These are phyloP conservation scores for Entophlyctis helioformis DNA, from an alignment of 192 early-diverging fungal species.

Conservation along the genomic window DNA sequence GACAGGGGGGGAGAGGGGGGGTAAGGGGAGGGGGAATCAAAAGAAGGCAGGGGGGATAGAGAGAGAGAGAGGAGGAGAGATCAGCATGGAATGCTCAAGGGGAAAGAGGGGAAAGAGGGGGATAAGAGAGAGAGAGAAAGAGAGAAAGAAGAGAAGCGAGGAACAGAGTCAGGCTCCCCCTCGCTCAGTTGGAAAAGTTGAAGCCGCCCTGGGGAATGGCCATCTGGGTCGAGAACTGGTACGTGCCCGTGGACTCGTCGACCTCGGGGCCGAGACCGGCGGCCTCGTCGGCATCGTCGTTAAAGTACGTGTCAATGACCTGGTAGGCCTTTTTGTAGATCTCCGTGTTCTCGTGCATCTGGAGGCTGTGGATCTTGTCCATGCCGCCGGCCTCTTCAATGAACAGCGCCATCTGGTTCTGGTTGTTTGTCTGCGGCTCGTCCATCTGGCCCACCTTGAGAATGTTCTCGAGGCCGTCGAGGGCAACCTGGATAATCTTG, in stretches of 20 bases:
- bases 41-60: neutral
- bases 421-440: conserved; percentile 40
- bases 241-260: conserved; percentile 63
- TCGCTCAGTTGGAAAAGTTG: conserved; percentile 36
- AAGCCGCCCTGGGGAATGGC: conserved; percentile 72
- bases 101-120: neutral
- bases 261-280: conserved; percentile 54
- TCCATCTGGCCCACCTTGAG: conserved; percentile 91
- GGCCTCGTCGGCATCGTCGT: conserved; percentile 74
- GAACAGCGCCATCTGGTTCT: conserved; percentile 78
- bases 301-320: conserved; percentile 95
- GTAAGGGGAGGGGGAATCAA: too few species aligned
- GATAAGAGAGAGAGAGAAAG: neutral
- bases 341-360: conserved; percentile 89
- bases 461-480: conserved; percentile 97
- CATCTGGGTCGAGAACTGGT: conserved; percentile 54
- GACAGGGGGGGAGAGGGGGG: too few species aligned
- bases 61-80: neutral
- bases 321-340: conserved; percentile 94
- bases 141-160: neutral
- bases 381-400: conserved; percentile 93
- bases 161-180: neutral
- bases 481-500: conserved; percentile 93
- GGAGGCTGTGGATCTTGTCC: conserved; percentile 89
- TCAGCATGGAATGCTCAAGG: neutral